Conservation (phyloP, 2,329 filamentous ascomycete species). For the Knufia petricola region DNA sequence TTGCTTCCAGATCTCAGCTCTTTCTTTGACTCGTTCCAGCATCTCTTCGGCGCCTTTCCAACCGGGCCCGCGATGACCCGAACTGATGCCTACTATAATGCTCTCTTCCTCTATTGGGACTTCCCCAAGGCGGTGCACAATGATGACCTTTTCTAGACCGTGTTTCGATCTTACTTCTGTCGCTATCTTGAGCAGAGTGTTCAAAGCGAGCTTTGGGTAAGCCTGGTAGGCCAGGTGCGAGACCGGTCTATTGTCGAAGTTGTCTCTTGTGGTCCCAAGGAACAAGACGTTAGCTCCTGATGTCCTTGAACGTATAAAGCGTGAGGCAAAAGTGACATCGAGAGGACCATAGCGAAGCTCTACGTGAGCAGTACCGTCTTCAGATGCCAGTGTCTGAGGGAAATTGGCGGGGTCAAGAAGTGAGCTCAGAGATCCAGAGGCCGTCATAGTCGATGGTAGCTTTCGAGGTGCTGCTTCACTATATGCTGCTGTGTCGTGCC, state of each 20-base stretch:
- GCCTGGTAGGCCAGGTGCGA: conserved; percentile 36
- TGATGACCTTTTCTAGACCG: conserved; percentile 60
- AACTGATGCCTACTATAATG: conserved; percentile 77
- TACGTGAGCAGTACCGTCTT: conserved; percentile 31
- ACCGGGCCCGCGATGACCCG: conserved; percentile 71
- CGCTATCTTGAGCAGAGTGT: conserved; percentile 31
- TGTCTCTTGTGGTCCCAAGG: conserved; percentile 37
- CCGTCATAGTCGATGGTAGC: not conserved
- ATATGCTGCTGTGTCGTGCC: too few relatives aligned
- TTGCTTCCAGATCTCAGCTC: conserved; percentile 63
- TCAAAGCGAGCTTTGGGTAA: conserved; percentile 35
- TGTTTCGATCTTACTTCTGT: conserved; percentile 49
- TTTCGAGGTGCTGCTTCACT: too few relatives aligned
- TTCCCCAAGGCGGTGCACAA: conserved; percentile 73
- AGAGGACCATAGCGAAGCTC: conserved; percentile 35
- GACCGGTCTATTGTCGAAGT: conserved; percentile 33
- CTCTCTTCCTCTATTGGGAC: conserved; percentile 91
- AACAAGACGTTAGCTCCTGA: conserved; percentile 40
- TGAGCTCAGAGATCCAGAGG: conserved; percentile 11
- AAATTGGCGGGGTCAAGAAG: conserved; percentile 34
- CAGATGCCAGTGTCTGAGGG: conserved; percentile 28
- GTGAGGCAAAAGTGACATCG: conserved; percentile 27
- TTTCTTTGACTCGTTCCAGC: conserved; percentile 73
- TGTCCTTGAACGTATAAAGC: conserved; percentile 31
- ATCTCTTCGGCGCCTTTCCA: conserved; percentile 83